phyloP scores from a whole-genome alignment of 1,139 yeast genomes.

The Yamadazyma sp. region DNA sequence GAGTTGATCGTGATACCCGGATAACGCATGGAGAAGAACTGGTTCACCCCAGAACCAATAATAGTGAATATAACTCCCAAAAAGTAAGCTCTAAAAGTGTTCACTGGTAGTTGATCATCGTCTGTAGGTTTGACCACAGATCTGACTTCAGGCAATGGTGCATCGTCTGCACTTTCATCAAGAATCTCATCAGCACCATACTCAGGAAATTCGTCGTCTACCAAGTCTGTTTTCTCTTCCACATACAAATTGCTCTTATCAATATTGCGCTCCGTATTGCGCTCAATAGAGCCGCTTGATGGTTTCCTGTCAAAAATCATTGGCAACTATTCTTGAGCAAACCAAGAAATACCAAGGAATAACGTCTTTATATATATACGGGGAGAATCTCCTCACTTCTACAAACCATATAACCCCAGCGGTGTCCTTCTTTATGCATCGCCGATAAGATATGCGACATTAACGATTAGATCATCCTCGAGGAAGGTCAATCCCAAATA shows the following conservation, averaged over 20 bases:
- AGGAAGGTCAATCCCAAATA: no score
- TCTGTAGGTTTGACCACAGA: constrained; percentile 55
- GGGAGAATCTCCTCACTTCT: neutral
- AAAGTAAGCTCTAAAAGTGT: constrained; percentile 54
- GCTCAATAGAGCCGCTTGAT: neutral
- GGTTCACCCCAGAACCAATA: constrained; percentile 57
- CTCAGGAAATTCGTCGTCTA: neutral
- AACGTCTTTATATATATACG: neutral
- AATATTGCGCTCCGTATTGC: neutral
- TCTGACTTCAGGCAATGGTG: constrained; percentile 67
- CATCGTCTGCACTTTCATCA: constrained; percentile 5
- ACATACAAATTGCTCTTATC: neutral
- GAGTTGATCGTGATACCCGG: constrained; percentile 49
- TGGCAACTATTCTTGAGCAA: neutral
- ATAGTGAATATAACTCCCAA: constrained; percentile 54
- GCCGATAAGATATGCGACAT: constrained; percentile 1
- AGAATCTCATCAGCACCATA: constrained; percentile 4
- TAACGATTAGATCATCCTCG: neutral
- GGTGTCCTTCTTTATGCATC: neutral
- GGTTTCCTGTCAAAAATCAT: neutral
- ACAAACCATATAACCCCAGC: neutral
- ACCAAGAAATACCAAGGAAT: neutral
- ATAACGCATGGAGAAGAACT: constrained; percentile 56
- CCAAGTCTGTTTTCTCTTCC: constrained; percentile 1
- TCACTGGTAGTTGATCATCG: constrained; percentile 47